Conservation (phyloP, 495 filamentous ascomycete genomes). For the Cercophora sp. region DNA sequence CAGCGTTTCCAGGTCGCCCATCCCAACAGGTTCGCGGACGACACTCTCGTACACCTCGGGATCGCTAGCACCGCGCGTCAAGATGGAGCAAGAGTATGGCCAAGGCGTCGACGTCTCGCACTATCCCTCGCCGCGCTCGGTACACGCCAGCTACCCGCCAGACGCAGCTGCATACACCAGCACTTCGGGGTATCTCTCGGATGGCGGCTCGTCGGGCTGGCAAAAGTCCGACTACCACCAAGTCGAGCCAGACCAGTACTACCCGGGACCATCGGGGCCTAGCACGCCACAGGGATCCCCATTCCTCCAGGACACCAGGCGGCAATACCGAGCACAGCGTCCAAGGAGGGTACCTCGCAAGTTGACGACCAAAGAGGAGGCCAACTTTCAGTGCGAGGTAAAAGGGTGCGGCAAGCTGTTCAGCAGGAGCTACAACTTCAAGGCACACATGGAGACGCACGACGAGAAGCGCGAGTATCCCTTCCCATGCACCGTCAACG, state of each 20-base stretch:
- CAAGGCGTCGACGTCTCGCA: slow-evolving; percentile 40
- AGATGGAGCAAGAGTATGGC: slow-evolving; percentile 48
- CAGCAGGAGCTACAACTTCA: slow-evolving; percentile 84
- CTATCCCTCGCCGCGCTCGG: slow-evolving; percentile 45
- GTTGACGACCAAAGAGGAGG: slow-evolving; percentile 67
- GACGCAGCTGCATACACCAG: slow-evolving; percentile 36
- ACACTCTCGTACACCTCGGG: slow-evolving; percentile 34
- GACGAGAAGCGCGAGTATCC: slow-evolving; percentile 69
- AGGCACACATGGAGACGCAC: slow-evolving; percentile 86
- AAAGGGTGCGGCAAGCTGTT: slow-evolving; percentile 75
- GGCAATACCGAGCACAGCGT: slow-evolving; percentile 36
- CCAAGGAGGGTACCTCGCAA: slow-evolving; percentile 48
- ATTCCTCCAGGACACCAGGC: slow-evolving; percentile 32
- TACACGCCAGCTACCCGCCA: slow-evolving; percentile 37
- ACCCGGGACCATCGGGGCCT: slow-evolving; percentile 21
- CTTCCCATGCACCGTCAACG: slow-evolving; percentile 59
- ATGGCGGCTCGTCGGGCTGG: slow-evolving; percentile 45
- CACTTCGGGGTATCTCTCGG: slow-evolving; percentile 45
- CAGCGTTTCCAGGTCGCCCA: slow-evolving; percentile 42
- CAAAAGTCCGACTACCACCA: slow-evolving; percentile 45
- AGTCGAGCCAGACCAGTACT: slow-evolving; percentile 38
- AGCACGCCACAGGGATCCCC: slow-evolving; percentile 17
- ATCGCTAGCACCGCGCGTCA: slow-evolving; percentile 44
- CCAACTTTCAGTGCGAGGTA: slow-evolving; percentile 68
- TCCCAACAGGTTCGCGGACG: slow-evolving; percentile 26